Conservation (phyloP, 495 filamentous ascomycete genomes). For the Cercophora samala region DNA sequence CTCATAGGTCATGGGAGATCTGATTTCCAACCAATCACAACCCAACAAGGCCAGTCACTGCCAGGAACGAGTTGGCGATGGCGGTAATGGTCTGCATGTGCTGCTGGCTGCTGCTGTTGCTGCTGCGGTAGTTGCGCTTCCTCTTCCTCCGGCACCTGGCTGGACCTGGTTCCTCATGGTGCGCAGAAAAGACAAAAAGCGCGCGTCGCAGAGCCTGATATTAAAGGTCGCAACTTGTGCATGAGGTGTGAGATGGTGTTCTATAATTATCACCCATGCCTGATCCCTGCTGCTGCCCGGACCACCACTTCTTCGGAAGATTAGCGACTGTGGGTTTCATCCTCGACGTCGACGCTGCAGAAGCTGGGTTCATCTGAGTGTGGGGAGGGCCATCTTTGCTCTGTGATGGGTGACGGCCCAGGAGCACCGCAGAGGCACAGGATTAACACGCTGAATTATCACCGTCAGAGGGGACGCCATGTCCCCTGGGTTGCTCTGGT, state of each 20-base stretch:
- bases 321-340: conserved; percentile 11
- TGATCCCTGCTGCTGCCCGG: conserved; percentile 8
- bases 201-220: not conserved
- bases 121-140: not conserved
- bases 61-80: not conserved
- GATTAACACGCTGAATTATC: not conserved
- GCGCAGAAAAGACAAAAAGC: not conserved
- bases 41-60: not conserved
- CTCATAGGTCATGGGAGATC: not conserved
- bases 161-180: too few species aligned
- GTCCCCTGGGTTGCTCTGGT: conserved; percentile 4
- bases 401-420: not conserved
- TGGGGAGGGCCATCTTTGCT: conserved; percentile 12
- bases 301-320: conserved; percentile 18
- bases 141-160: not conserved
- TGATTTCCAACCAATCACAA: not conserved
- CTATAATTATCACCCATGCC: not conserved
- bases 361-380: conserved; percentile 10
- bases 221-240: not conserved
- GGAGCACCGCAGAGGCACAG: conserved; percentile 15
- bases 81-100: too few species aligned
- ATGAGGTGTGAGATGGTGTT: not conserved
- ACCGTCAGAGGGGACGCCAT: not conserved
- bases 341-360: conserved; percentile 7
- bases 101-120: too few species aligned